Evolutionary conservation across 495 filamentous ascomycete species (phyloP).

Genomic region (Cudoniella acicularis): DNA sequence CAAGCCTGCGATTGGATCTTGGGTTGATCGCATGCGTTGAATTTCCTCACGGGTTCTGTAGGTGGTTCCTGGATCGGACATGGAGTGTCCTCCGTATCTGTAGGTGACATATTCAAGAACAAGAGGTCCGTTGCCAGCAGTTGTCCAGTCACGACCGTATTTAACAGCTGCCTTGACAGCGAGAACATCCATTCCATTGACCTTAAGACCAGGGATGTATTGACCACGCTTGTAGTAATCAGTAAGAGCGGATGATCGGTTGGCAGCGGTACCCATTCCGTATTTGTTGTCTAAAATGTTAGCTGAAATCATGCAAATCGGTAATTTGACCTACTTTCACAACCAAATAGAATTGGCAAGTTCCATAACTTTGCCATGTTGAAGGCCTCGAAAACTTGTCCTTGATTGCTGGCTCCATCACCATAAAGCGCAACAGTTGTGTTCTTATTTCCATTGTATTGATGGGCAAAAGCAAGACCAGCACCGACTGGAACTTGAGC

Average conservation of each 20-base stretch:
- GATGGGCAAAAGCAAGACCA: conserved; percentile 93
- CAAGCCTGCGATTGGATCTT: conserved; percentile 96
- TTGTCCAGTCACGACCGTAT: conserved; percentile 84
- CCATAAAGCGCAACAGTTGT: conserved; percentile 89
- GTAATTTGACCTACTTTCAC: conserved; percentile 73
- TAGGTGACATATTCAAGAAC: conserved; percentile 99
- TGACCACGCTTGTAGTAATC: conserved; percentile 99
- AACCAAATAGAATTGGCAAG: conserved; percentile 89
- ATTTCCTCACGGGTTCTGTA: conserved; percentile 99
- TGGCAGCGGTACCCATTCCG: conserved; percentile 97
- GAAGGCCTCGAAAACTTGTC: conserved; percentile 99
- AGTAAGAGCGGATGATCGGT: conserved; percentile 88
- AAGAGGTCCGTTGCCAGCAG: conserved; percentile 79
- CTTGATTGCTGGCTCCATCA: conserved; percentile 97
- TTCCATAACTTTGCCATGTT: conserved; percentile 99
- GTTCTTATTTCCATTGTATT: conserved; percentile 82
- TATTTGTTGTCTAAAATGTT: conserved; percentile 90
- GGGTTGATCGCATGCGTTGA: conserved; percentile 96
- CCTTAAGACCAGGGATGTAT: conserved; percentile 98
- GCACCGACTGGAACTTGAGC: conserved; percentile 98
- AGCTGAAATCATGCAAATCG: background rate
- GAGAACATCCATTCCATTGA: conserved; percentile 99
- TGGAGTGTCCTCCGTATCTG: conserved; percentile 97
- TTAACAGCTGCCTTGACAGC: conserved; percentile 94
- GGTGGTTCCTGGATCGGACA: conserved; percentile 98